Conservation (phyloP, 768 basidiomycete genomes). For the Kwoniella dendrophila region DNA sequence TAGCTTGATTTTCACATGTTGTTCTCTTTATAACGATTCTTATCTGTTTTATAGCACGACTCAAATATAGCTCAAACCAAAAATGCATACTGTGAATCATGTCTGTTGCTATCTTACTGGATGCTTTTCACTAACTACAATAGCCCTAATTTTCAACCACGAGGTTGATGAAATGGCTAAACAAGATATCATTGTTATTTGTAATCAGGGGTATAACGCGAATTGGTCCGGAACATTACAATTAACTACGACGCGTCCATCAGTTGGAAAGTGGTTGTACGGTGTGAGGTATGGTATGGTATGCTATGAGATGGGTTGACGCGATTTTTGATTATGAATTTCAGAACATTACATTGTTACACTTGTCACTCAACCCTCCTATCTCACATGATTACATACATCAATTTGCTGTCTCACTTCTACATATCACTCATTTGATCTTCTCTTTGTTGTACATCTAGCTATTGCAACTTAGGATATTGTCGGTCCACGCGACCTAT, state of each 20-base stretch:
- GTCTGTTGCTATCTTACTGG: not conserved
- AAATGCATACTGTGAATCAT: not conserved
- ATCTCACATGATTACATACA: no score
- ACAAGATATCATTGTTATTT: not conserved
- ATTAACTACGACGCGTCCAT: not conserved
- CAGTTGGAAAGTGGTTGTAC: not conserved
- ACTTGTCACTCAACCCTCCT: no score
- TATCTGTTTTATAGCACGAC: no score
- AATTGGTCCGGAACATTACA: constrained; percentile 8
- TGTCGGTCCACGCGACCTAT: no score
- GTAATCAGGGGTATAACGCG: constrained; percentile 1
- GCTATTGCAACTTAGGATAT: no score
- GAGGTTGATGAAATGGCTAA: constrained; percentile 8
- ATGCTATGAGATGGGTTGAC: constrained; percentile 2
- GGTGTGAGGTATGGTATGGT: no score
- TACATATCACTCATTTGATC: no score
- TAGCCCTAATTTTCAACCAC: not conserved
- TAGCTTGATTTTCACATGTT: no score
- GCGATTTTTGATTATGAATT: not conserved
- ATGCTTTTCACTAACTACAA: not conserved
- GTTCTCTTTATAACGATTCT: no score
- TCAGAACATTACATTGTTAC: not conserved
- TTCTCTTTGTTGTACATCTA: no score
- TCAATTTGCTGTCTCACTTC: no score
- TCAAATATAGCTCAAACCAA: no score